Conservation (phyloP, 352 stramenopile species). For the Nothophytophthora sp. region DNA sequence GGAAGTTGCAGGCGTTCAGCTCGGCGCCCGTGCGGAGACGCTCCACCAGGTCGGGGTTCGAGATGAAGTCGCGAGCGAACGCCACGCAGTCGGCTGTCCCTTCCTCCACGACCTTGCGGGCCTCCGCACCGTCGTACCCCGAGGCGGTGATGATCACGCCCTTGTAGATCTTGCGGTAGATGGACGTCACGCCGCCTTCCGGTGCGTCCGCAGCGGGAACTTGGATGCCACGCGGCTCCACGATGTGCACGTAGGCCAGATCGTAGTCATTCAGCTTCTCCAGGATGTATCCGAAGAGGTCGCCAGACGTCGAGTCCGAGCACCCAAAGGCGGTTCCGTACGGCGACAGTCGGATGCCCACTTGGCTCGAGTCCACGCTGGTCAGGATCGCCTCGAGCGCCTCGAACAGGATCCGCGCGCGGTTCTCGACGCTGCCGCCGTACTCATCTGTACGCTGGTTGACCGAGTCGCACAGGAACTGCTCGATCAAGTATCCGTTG, state of each 20-base stretch:
- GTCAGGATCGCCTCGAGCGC: slow-evolving; percentile 37
- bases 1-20: slow-evolving; percentile 24
- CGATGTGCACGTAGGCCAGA: slow-evolving; percentile 43
- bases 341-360: slow-evolving; percentile 14
- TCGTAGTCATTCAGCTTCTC: slow-evolving; percentile 24
- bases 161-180: slow-evolving; percentile 41
- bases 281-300: slow-evolving; percentile 25
- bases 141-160: slow-evolving; percentile 38
- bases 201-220: slow-evolving; percentile 9
- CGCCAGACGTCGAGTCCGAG: slow-evolving; percentile 18
- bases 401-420: slow-evolving; percentile 60
- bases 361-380: slow-evolving; percentile 15
- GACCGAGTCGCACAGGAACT: slow-evolving; percentile 68
- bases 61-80: slow-evolving; percentile 48
- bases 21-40: slow-evolving; percentile 23
- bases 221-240: slow-evolving; percentile 33
- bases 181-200: slow-evolving; percentile 26
- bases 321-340: slow-evolving; percentile 28
- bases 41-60: slow-evolving; percentile 46
- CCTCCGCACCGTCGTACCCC: slow-evolving; percentile 26
- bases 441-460: slow-evolving; percentile 84
- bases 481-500: slow-evolving; percentile 90
- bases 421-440: slow-evolving; percentile 74
- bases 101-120: slow-evolving; percentile 24
- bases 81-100: slow-evolving; percentile 32